Evolutionary conservation across 768 basidiomycete genomes (phyloP), one percentile per base, ranked within the genome.

Genomic region (Lactarius indigo): DNA sequence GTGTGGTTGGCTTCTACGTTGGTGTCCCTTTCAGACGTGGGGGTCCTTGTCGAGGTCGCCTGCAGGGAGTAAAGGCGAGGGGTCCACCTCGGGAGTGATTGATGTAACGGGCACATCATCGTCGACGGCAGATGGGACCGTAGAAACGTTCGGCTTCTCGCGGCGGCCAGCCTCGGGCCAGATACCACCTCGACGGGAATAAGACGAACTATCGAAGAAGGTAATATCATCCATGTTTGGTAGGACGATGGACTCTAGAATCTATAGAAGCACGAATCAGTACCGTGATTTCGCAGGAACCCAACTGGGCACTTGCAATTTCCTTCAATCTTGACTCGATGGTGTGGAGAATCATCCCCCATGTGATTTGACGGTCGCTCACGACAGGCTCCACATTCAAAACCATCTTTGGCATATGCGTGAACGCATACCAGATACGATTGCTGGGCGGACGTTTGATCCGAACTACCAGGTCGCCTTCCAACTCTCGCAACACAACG

Each of bases 221-320:
- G 95, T 83, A 66, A 98, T 91, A 73, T 99, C 97, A 75, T 99
- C 97, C 94, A 98, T 97, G 77, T 97, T 93, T 6, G 97, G 97
- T 75, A 96, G 79, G 23, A 99, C 97, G 23, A 98, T 85, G 0
- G 95, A 95, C 71, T 99, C 96, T 71, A 87, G 84, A 64, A 98
- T 92, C 96, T 98, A 72, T 44, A 50, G 41, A 23, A 63, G 13
- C 35, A 60, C 50, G 65, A 33, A 66, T 55, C 26, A 61, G 71
- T 61, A 37, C 56, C 55, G 47, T 52, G 17, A 69, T 15, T 4
- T 37, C n/a, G 66, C 31, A 47, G 58, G n/a, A 56, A 57, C 23
- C 26, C 44, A 12, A 56, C 42, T 35, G 33, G 23, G 47, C 17
- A 82, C 84, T 75, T 74, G 95, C 94, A 68, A 93, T 89, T 74